These are phyloP conservation scores for Closterium sp. DNA, from an alignment of 139 green algal species.

Conservation along the genomic window DNA sequence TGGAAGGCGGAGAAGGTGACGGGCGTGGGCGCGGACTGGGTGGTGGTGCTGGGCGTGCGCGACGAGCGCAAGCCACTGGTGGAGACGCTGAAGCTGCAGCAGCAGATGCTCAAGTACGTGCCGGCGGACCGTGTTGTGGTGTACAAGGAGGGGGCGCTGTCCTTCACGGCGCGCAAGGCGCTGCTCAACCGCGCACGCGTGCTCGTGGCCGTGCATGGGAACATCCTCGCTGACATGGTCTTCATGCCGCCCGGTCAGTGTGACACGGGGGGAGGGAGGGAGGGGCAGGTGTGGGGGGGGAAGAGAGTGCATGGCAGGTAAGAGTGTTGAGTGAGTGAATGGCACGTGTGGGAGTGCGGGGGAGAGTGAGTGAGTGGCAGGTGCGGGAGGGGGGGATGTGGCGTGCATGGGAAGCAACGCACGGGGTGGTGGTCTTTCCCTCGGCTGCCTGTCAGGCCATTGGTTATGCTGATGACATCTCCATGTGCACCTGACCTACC, in stretches of 20 bases:
- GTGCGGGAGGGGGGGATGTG: not conserved
- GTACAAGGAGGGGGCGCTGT: conserved; percentile 1
- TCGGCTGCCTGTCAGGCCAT: not conserved
- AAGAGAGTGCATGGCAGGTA: too few species aligned
- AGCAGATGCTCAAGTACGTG: conserved; percentile 9
- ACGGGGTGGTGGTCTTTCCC: not conserved
- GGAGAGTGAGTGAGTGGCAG: too few species aligned
- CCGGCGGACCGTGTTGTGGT: not conserved
- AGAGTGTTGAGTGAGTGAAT: too few species aligned
- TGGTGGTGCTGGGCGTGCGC: not conserved
- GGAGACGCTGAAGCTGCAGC: not conserved
- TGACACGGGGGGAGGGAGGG: not conserved
- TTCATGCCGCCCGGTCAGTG: not conserved
- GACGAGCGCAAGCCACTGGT: conserved; percentile 6
- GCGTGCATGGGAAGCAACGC: not conserved
- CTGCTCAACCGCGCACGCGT: not conserved
- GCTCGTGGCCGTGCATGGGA: conserved; percentile 2
- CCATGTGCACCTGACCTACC: not conserved
- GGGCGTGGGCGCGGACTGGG: not conserved
- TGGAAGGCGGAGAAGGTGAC: not conserved
- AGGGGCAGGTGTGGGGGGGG: too few species aligned
- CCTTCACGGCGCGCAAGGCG: not conserved
- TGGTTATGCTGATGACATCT: not conserved
- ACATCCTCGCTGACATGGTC: conserved; percentile 9
- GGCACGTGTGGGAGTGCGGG: too few species aligned